phyloP scores from a whole-genome alignment of 75 land plant genomes.

The Adiantum capillusveneris region DNA sequence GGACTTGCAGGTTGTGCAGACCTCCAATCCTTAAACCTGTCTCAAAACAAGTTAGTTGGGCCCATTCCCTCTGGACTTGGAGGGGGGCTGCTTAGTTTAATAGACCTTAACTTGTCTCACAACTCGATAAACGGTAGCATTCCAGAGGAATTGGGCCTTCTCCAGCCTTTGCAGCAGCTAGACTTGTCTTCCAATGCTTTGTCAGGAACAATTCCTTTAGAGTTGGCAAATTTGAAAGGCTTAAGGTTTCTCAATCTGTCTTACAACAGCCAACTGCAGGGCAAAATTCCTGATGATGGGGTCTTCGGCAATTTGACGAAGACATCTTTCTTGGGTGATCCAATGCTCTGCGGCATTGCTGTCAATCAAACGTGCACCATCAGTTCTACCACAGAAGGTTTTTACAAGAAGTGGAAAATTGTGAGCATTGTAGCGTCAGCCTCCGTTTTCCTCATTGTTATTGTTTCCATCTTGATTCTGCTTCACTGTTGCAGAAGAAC shows the following conservation, averaged over 20 bases:
- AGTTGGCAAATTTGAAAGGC: conserved; percentile 7
- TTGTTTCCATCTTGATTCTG: too few species aligned
- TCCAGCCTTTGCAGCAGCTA: conserved; percentile 8
- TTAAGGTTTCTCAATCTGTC: conserved; percentile 24
- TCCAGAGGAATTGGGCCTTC: conserved; percentile 21
- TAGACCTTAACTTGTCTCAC: conserved; percentile 30
- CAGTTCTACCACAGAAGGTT: too few species aligned
- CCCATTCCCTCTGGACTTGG: conserved; percentile 26
- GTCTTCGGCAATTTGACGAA: conserved; percentile 7
- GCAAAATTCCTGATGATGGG: conserved; percentile 14
- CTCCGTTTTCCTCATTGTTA: too few species aligned
- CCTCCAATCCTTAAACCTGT: conserved; percentile 14
- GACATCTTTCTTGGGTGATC: conserved; percentile 22
- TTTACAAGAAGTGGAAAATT: too few species aligned
- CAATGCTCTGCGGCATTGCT: conserved; percentile 10
- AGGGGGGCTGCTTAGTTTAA: conserved; percentile 21
- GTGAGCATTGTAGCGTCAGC: too few species aligned
- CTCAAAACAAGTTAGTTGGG: conserved; percentile 23
- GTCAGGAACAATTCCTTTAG: conserved; percentile 17
- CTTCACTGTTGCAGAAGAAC: too few species aligned
- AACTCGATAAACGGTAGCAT: conserved; percentile 29
- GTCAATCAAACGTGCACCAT: conserved; percentile 10
- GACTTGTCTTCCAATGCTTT: conserved; percentile 27
- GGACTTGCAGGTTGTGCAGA: conserved; percentile 16
- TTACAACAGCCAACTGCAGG: conserved; percentile 18